These are phyloP conservation scores for Nigrospora sphaerica DNA, from an alignment of 2,329 filamentous ascomycete genomes.

Conservation along the genomic window DNA sequence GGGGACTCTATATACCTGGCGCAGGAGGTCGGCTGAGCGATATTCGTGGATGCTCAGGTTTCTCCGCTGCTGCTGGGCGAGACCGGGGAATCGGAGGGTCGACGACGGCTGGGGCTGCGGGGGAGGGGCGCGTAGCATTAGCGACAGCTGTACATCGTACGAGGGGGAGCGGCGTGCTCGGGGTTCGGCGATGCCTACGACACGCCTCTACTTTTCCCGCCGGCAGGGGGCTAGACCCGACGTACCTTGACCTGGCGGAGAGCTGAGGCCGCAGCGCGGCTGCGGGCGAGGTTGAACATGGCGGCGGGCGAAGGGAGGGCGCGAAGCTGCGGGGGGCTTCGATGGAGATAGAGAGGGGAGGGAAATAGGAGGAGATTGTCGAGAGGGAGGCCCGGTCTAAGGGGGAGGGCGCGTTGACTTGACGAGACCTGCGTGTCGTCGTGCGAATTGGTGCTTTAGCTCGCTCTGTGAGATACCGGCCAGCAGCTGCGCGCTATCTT, in stretches of 20 bases:
- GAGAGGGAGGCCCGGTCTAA: no score
- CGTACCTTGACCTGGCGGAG: constrained; percentile 71
- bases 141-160: no score
- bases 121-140: constrained; percentile 11
- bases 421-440: no score
- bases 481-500: background rate
- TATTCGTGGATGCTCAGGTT: constrained; percentile 97
- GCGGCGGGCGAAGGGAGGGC: constrained; percentile 1
- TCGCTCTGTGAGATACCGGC: no score
- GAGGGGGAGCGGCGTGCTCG: no score
- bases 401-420: no score
- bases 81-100: constrained; percentile 52
- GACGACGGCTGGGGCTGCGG: constrained; percentile 32
- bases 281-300: constrained; percentile 88
- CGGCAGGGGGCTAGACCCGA: constrained; percentile 9
- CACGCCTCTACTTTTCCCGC: background rate
- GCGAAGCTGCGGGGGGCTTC: no score
- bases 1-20: constrained; percentile 44
- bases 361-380: background rate
- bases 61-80: constrained; percentile 71
- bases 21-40: constrained; percentile 86
- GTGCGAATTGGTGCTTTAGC: no score
- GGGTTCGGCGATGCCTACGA: background rate
- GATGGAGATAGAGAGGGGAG: background rate
- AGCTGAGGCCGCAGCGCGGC: constrained; percentile 72